Conservation (phyloP, 441 rosid species). For the Rhodomyrtus psidioides region DNA sequence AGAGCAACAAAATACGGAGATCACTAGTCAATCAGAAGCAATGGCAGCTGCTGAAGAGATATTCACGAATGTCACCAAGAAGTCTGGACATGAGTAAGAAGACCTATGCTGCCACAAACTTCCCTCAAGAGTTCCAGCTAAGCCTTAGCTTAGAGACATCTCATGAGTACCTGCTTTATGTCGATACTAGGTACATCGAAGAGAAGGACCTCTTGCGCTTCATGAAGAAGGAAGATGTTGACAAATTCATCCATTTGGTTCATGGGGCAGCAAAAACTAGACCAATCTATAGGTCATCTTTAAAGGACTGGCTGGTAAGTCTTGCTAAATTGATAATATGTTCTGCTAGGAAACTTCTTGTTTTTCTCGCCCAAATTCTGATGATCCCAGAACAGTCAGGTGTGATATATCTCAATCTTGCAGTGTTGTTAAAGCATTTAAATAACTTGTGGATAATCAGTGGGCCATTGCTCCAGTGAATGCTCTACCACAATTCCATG, state of each 20-base stretch:
- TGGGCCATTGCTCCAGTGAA: not conserved
- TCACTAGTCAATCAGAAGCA: not conserved
- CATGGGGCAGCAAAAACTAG: not conserved
- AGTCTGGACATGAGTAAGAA: not conserved
- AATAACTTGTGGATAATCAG: not conserved
- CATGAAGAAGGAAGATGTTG: conserved; percentile 1
- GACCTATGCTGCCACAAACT: not conserved
- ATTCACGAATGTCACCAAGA: not conserved
- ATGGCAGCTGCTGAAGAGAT: not conserved
- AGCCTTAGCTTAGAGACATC: not conserved
- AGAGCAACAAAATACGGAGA: not conserved
- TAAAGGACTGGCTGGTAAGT: conserved; percentile 1
- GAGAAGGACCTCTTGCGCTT: conserved; percentile 1
- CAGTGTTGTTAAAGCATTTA: not conserved
- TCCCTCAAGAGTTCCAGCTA: not conserved
- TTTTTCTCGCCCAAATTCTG: not conserved
- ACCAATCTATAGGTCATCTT: not conserved
- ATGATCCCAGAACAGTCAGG: not conserved
- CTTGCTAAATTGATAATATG: not conserved
- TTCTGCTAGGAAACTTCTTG: not conserved
- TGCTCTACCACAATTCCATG: not conserved
- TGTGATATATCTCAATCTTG: not conserved
- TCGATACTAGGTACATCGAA: not conserved
- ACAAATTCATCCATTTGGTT: not conserved
- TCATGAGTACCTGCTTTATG: not conserved